Percentiles rank a stretch among this genome's conserved stretches.
These are phyloP conservation scores for Phytophthora europaea DNA, from an alignment of 352 stramenopile genomes.

Conservation along the genomic window DNA sequence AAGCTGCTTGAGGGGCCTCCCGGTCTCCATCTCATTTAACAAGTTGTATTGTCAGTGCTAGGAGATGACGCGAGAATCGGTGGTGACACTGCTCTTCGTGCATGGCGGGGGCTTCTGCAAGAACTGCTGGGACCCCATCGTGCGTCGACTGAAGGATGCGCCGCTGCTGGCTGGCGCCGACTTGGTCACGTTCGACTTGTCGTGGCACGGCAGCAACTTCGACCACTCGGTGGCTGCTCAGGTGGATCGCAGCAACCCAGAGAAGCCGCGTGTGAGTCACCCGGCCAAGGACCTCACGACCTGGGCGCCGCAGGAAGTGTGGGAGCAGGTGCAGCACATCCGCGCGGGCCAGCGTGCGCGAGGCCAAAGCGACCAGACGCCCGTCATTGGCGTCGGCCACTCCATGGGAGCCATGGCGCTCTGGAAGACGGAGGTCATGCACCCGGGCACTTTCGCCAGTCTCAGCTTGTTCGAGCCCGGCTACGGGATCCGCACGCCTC, in stretches of 20 bases:
- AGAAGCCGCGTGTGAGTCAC: constrained; percentile 50
- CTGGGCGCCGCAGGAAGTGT: constrained; percentile 41
- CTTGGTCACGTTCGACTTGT: constrained; percentile 48
- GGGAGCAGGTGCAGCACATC: constrained; percentile 38
- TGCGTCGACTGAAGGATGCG: constrained; percentile 41
- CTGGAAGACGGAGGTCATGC: constrained; percentile 48
- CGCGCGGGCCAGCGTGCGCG: constrained; percentile 21
- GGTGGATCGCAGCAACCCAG: constrained; percentile 38
- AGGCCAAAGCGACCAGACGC: constrained; percentile 26
- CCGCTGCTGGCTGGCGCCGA: constrained; percentile 39
- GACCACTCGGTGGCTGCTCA: constrained; percentile 38
- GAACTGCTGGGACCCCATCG: constrained; percentile 55
- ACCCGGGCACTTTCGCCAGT: constrained; percentile 49
- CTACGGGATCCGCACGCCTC: constrained; percentile 30
- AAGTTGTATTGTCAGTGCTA: neutral
- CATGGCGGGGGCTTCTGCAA: constrained; percentile 56
- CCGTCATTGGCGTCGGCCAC: constrained; percentile 60
- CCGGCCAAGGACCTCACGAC: constrained; percentile 34
- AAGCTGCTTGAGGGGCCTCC: constrained; percentile 14
- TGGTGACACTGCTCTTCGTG: constrained; percentile 48
- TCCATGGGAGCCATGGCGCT: constrained; percentile 61
- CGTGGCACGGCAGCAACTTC: constrained; percentile 49
- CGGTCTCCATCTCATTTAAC: constrained; percentile 13
- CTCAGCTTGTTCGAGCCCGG: constrained; percentile 58
- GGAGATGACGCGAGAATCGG: constrained; percentile 24